Conservation (phyloP, 495 filamentous ascomycete genomes). For the Oidiodendron maius region DNA sequence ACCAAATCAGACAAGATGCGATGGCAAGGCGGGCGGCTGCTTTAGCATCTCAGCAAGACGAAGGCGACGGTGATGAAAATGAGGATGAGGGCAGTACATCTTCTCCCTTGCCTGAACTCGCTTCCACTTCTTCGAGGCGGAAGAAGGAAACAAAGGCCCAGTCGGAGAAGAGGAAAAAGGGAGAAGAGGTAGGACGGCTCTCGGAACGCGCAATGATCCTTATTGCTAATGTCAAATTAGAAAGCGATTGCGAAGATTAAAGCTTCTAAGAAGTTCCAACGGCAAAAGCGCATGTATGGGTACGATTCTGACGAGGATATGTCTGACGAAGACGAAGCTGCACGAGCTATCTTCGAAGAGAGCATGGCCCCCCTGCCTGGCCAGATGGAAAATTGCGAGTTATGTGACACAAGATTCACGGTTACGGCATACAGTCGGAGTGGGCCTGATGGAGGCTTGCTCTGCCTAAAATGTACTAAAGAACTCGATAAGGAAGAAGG, state of each 20-base stretch:
- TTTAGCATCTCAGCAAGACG: slow-evolving; percentile 20
- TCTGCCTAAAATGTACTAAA: slow-evolving; percentile 84
- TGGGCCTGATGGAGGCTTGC: slow-evolving; percentile 74
- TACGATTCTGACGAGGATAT: slow-evolving; percentile 39
- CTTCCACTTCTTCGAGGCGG: slow-evolving; percentile 1
- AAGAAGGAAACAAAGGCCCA: slow-evolving; percentile 22
- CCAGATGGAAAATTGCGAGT: slow-evolving; percentile 83
- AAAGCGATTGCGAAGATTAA: slow-evolving; percentile 71
- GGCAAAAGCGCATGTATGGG: slow-evolving; percentile 28
- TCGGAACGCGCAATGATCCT: too few relatives aligned
- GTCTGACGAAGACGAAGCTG: slow-evolving; percentile 40
- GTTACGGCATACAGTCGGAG: slow-evolving; percentile 85
- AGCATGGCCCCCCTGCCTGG: slow-evolving; percentile 64
- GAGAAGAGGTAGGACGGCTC: slow-evolving; percentile 25
- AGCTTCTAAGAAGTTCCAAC: slow-evolving; percentile 62
- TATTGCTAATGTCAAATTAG: slow-evolving; percentile 35
- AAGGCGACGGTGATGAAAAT: slow-evolving; percentile 4
- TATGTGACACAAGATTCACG: slow-evolving; percentile 83
- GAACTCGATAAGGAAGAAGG: slow-evolving; percentile 60
- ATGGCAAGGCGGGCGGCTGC: slow-evolving; percentile 44
- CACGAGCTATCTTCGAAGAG: slow-evolving; percentile 52
- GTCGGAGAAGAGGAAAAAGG: slow-evolving; percentile 25
- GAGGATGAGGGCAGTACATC: slow-evolving; percentile 11
- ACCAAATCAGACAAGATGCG: slow-evolving; percentile 63
- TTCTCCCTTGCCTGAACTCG: slow-evolving; percentile 31